Percentiles rank a stretch among this genome's conserved stretches.
Evolutionary conservation across 495 filamentous ascomycete species (phyloP).

Genomic region (Neurospora sp.): DNA sequence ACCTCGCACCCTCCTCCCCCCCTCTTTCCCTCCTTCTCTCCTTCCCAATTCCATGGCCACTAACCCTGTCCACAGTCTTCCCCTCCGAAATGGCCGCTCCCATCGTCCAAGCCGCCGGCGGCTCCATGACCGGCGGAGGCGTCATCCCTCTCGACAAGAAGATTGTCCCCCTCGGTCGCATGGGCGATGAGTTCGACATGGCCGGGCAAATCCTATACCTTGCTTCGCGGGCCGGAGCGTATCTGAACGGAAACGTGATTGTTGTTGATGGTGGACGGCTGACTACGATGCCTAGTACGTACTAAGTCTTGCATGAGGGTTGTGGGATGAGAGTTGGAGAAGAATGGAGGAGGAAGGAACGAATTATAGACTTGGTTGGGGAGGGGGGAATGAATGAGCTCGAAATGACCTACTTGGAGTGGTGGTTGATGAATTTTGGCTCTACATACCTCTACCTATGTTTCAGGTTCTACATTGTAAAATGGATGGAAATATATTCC

Average conservation of each 20-base stretch:
- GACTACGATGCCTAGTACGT: conserved; percentile 39
- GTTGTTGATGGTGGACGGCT: conserved; percentile 53
- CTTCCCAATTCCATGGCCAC: not conserved
- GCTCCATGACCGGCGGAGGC: conserved; percentile 19
- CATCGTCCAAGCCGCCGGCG: conserved; percentile 31
- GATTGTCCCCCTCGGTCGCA: conserved; percentile 21
- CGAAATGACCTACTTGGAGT: too few species aligned
- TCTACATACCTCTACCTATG: too few species aligned
- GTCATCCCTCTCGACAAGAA: conserved; percentile 15
- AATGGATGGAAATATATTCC: too few species aligned
- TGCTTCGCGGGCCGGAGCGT: conserved; percentile 51
- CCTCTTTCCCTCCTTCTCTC: not conserved
- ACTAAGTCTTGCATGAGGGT: conserved; percentile 16
- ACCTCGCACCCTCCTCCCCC: not conserved
- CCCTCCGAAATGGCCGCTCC: conserved; percentile 52
- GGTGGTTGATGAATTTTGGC: too few species aligned
- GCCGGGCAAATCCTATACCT: conserved; percentile 52
- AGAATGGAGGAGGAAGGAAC: too few species aligned
- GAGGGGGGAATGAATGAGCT: too few species aligned
- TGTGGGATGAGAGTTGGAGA: too few species aligned
- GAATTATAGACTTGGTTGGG: too few species aligned
- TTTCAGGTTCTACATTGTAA: too few species aligned
- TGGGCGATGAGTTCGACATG: conserved; percentile 43
- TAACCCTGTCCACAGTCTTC: conserved; percentile 37
- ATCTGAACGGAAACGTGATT: conserved; percentile 50